phyloP scores from a whole-genome alignment of 202 grass and related monocot genomes.

The Panicum virgatum region DNA sequence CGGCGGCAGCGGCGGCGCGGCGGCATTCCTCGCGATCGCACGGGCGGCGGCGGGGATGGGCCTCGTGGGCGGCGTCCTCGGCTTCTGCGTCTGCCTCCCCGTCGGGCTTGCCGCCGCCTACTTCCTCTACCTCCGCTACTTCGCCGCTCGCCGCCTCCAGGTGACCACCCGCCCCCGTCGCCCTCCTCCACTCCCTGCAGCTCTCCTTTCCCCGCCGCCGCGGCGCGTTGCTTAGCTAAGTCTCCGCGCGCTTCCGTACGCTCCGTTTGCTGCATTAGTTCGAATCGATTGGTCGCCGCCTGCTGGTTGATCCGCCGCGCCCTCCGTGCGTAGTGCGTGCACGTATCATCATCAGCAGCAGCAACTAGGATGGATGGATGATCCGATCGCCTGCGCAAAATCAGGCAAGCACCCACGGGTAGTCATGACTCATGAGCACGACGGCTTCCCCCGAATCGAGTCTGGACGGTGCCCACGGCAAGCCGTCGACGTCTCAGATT shows the following conservation, averaged over 20 bases:
- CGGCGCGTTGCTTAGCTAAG: neutral
- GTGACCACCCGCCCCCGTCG: neutral
- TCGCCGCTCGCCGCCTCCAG: slow-evolving; percentile 33
- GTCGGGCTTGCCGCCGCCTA: slow-evolving; percentile 42
- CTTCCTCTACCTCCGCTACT: slow-evolving; percentile 47
- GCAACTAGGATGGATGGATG: too few relatives aligned
- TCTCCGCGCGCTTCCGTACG: neutral
- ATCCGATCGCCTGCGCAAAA: neutral
- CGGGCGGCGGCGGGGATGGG: slow-evolving; percentile 28
- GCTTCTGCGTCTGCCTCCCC: slow-evolving; percentile 50
- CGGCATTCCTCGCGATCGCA: slow-evolving; percentile 13
- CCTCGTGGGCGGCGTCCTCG: slow-evolving; percentile 40
- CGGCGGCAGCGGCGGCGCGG: neutral
- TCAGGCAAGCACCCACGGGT: neutral
- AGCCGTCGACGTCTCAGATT: neutral
- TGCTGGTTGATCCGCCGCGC: neutral
- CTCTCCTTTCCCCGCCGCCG: neutral
- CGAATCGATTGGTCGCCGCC: neutral
- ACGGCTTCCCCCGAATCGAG: neutral
- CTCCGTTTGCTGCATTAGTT: neutral
- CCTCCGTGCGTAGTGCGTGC: neutral
- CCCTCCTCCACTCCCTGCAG: too few relatives aligned
- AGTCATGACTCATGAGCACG: neutral
- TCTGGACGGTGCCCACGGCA: neutral
- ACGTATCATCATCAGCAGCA: neutral